Evolutionary conservation across 116 monocot genomes (phyloP).

Genomic region (Phalaenopsis hybrid): DNA sequence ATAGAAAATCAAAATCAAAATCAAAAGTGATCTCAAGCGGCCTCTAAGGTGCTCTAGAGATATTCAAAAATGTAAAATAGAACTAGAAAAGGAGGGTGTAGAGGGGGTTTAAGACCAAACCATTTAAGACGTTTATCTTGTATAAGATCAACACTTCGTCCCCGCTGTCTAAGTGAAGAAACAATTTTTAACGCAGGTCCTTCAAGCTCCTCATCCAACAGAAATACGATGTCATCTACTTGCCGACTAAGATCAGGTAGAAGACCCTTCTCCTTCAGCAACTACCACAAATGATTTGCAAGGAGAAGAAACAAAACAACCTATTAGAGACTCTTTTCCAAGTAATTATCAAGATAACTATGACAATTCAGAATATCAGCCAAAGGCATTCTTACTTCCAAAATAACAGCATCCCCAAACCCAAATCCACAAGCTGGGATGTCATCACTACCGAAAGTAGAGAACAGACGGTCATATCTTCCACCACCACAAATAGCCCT

Average conservation of each 20-base stretch:
- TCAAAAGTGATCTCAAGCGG: no score
- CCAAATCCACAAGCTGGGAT: slow-evolving; percentile 97
- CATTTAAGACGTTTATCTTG: slow-evolving; percentile 96
- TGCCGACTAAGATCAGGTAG: slow-evolving; percentile 60
- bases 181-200: slow-evolving; percentile 75
- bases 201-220: slow-evolving; percentile 76
- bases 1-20: no score
- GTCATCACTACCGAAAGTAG: slow-evolving; percentile 87
- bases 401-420: slow-evolving; percentile 98
- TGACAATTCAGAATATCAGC: background rate
- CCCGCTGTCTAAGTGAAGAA: slow-evolving; percentile 64
- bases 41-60: background rate
- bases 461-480: slow-evolving; percentile 82
- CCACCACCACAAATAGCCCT: slow-evolving; percentile 99
- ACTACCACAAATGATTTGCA: slow-evolving; percentile 23
- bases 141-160: slow-evolving; percentile 84
- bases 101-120: slow-evolving; percentile 20
- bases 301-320: background rate
- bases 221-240: slow-evolving; percentile 89
- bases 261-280: slow-evolving; percentile 91
- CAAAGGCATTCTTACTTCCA: slow-evolving; percentile 59
- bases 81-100: background rate
- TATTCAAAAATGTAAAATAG: background rate
- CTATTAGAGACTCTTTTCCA: background rate
- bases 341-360: no score